Base-by-base conservation (phyloP, 2,329 filamentous ascomycete genomes). In the Rutstroemia sp. region DNA sequence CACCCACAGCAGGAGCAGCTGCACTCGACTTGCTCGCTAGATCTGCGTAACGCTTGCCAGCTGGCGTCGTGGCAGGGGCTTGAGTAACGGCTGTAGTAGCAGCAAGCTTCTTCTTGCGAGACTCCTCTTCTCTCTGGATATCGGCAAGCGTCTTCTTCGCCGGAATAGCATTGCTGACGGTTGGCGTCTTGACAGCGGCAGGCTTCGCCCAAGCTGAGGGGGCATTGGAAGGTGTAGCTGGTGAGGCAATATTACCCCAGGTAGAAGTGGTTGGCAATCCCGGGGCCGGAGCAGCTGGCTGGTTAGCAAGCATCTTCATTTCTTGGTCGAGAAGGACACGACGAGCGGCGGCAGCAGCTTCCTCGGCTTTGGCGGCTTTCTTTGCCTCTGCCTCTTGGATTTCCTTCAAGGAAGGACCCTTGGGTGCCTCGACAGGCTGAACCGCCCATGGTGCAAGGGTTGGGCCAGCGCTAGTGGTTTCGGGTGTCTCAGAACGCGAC, bases 361-460 rank as follows among this genome's bases (percentile, higher is more conserved):
- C 90, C 68, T 97, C 92, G 12, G 83, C 86, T 73, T 95, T 89
- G 51, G 92, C 92, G 10, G 92, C 92, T 70, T 94, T 95, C 68
- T 88, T 89, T 38, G 92, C 92, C 71, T 99, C 94, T 4, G 89
- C 87, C 71, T 96, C 92, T 71, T 99, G 94, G 23, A 99, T 99
- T 69, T 99, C 92, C 73, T 91, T 95, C 60, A 99, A 76, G 58
- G 92, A 96, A 2, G 92, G 94, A 0, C 91, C 92, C 71, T 89
- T 95, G 42, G 89, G 83, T 23, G 80, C 74, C 58, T 83, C 79
- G 49, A 88, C 86, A 2, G 81, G 80, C 62, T 97, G 91, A 70
- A 94, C 94, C 5, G 94, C 94, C 94, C 94, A 99, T 0, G 94
- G 94, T 0, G 94, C 94, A 63, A 96, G 75, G 0, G 92, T 89